Evolutionary conservation across 495 filamentous ascomycete genomes (phyloP).

Genomic region (Podospora appendiculata): DNA sequence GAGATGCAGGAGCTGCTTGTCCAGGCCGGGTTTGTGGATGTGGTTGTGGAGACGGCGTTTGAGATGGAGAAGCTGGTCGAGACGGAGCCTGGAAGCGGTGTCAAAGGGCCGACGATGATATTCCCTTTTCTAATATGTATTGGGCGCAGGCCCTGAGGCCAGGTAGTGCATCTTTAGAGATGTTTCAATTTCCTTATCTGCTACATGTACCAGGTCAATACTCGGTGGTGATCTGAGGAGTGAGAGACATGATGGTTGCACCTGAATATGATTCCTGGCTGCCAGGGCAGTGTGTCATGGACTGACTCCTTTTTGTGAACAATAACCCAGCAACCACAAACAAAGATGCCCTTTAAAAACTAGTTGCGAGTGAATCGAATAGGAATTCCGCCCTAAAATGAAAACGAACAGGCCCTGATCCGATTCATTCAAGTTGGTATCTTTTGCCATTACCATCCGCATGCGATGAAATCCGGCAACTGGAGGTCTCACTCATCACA

Average conservation of each 20-base stretch:
- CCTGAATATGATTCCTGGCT: too few relatives aligned
- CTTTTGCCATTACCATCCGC: background rate
- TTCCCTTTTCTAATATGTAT: constrained; percentile 49
- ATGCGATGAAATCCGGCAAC: background rate
- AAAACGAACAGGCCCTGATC: too few relatives aligned
- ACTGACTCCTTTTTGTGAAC: too few relatives aligned
- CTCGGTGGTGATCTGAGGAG: background rate
- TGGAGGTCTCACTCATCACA: too few relatives aligned
- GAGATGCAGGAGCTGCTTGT: constrained; percentile 33
- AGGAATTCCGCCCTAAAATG: too few relatives aligned
- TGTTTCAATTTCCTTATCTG: background rate
- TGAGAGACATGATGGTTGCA: background rate
- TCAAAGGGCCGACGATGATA: constrained; percentile 17
- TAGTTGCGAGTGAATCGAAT: too few relatives aligned
- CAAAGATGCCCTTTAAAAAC: too few relatives aligned
- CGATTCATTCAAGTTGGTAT: too few relatives aligned
- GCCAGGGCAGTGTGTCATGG: too few relatives aligned
- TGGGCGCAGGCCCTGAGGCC: constrained; percentile 17
- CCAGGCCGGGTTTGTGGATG: constrained; percentile 39
- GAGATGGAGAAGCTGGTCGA: constrained; percentile 40
- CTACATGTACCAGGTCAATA: background rate
- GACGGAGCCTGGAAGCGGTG: constrained; percentile 22
- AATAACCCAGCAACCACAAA: too few relatives aligned
- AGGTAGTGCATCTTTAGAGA: background rate
- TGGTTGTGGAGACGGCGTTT: constrained; percentile 35